Base-by-base conservation (phyloP, 1,139 yeast species). In the Kodamaea arcana region DNA sequence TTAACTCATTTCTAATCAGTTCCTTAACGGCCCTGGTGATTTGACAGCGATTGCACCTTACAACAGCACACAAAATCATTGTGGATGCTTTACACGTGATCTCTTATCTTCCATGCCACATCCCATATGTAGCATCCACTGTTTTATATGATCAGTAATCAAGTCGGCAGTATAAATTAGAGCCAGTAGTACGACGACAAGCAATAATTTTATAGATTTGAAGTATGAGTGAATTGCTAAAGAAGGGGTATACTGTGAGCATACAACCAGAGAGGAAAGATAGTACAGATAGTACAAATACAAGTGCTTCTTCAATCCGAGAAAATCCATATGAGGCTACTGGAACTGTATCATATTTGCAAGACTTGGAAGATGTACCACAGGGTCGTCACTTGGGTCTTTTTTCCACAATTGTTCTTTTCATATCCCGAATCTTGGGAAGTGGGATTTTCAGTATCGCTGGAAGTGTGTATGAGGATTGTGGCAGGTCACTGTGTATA, bases 371-470 rank as follows among this genome's bases (percentile, higher is more conserved):
- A 40, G 87, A 81, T 21, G 69, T 80, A 1, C 90, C 90, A 0
- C 87, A 80, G 44, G 90, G 92, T 1, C 62, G 92, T 23, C 88
- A 83, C 54, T 54, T 83, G 40, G 90, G 90, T 0, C 52, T 80
- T 2, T 80, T 72, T 46, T 78, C 87, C 4, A 80, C 85, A 0
- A 68, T 80, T 32, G 70, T 80, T 15, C 45, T 81, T 39, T 79
- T 80, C 46, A 69, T 83, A 3, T 77, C 85, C 16, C 61, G 88
- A 40, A 82, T 83, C 29, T 65, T 83, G n/a, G 92, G 92, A 0
- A 78, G 87, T 1, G 92, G 92, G 0, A 82, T 83, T 13, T 80
- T 83, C 58, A 81, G 87, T 12, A 76, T 81, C 1, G 81, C 90
- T 0, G 72, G 84, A 13, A 75, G 80, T 16, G 76, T 83, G 24